phyloP scores from a whole-genome alignment of 768 basidiomycete genomes.

The Hypholoma fasciculare region DNA sequence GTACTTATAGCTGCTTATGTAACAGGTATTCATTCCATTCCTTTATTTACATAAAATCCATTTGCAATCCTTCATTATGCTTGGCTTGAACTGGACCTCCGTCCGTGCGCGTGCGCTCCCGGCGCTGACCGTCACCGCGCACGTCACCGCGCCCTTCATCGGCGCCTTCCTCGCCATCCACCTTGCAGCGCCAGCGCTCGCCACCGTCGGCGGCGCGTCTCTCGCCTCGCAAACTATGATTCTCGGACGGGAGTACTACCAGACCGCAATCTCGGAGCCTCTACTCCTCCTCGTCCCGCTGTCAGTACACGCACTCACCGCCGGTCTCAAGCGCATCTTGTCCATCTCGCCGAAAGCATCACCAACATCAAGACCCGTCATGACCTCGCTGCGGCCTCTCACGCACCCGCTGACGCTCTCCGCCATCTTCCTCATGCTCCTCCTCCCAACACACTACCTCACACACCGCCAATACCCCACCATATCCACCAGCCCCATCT shows the following conservation, averaged over 20 bases:
- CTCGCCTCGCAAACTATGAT: slow-evolving; percentile 76
- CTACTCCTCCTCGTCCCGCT: slow-evolving; percentile 70
- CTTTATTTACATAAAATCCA: too few relatives aligned
- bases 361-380: background rate
- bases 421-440: slow-evolving; percentile 60
- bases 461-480: slow-evolving; percentile 65
- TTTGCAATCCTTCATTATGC: background rate
- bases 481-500: slow-evolving; percentile 46
- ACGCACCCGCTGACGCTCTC: slow-evolving; percentile 54
- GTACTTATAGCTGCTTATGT: too few relatives aligned
- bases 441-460: slow-evolving; percentile 70
- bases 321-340: slow-evolving; percentile 55
- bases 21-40: too few relatives aligned
- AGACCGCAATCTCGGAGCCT: slow-evolving; percentile 66
- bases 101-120: slow-evolving; percentile 15
- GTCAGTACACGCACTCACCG: slow-evolving; percentile 60
- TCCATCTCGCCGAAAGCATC: background rate
- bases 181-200: slow-evolving; percentile 70
- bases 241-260: slow-evolving; percentile 85
- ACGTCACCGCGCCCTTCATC: slow-evolving; percentile 76
- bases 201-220: slow-evolving; percentile 68
- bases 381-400: slow-evolving; percentile 6
- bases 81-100: slow-evolving; percentile 6
- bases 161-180: slow-evolving; percentile 79
- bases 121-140: slow-evolving; percentile 55